These are phyloP conservation scores for Mortierella sp. DNA, from an alignment of 371 early-diverging fungal species.

Conservation along the genomic window DNA sequence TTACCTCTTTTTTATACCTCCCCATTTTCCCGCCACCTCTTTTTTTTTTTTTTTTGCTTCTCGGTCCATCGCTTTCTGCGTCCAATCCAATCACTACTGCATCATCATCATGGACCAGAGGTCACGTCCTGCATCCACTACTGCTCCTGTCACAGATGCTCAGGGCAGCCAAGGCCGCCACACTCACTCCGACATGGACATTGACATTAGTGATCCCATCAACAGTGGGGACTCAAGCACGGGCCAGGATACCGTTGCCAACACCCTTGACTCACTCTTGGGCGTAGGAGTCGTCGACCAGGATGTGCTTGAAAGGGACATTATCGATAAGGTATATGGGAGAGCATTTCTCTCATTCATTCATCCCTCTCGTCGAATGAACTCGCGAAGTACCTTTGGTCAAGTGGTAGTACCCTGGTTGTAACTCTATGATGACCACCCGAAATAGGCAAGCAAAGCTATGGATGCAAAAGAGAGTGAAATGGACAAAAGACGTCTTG, in stretches of 20 bases:
- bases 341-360: too few relatives aligned
- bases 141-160: too few relatives aligned
- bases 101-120: background rate
- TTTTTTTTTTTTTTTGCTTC: too few relatives aligned
- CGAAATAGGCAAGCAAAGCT: conserved; percentile 66
- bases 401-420: conserved; percentile 5
- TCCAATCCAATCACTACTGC: too few relatives aligned
- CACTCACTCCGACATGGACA: too few relatives aligned
- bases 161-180: too few relatives aligned
- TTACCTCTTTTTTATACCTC: background rate
- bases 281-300: conserved; percentile 75
- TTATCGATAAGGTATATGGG: conserved; percentile 68
- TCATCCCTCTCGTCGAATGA: too few relatives aligned
- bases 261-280: conserved; percentile 38
- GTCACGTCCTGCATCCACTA: background rate
- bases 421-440: background rate
- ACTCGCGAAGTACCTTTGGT: too few relatives aligned
- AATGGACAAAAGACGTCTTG: conserved; percentile 62
- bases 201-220: too few relatives aligned
- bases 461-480: conserved; percentile 66
- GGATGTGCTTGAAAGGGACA: conserved; percentile 65
- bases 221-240: too few relatives aligned
- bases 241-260: conserved; percentile 27
- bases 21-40: background rate
- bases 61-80: too few relatives aligned